Evolutionary conservation across 2,329 filamentous ascomycete genomes (phyloP).

Genomic region (Aureobasidium namibiae): DNA sequence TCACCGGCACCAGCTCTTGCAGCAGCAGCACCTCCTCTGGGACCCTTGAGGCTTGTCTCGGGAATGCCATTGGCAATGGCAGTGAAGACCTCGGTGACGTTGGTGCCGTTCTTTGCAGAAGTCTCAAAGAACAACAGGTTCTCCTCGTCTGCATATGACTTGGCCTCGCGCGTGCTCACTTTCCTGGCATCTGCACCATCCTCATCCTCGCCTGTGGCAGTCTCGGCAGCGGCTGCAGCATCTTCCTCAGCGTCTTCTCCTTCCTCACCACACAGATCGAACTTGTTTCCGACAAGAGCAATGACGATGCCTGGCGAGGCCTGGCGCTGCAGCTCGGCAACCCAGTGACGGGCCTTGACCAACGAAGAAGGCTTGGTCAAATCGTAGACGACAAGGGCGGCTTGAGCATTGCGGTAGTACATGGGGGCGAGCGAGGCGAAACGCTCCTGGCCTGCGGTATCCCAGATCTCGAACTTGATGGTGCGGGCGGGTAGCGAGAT

Average conservation of each 20-base stretch:
- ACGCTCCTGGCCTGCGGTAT: constrained; percentile 94
- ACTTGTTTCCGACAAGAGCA: constrained; percentile 92
- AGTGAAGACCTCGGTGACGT: constrained; percentile 93
- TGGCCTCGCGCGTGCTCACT: constrained; percentile 83
- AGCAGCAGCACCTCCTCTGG: constrained; percentile 57
- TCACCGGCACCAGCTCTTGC: constrained; percentile 40
- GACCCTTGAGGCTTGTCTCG: constrained; percentile 88
- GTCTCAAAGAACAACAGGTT: constrained; percentile 94
- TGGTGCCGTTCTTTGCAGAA: constrained; percentile 89
- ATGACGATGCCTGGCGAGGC: constrained; percentile 95
- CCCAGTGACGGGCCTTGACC: constrained; percentile 97
- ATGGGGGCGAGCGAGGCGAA: constrained; percentile 95
- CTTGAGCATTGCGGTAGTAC: constrained; percentile 99
- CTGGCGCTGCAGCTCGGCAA: constrained; percentile 92
- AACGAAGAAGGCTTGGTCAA: constrained; percentile 93
- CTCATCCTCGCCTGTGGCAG: constrained; percentile 36
- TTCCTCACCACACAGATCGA: constrained; percentile 63
- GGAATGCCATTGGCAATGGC: constrained; percentile 97
- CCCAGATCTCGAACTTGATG: constrained; percentile 71
- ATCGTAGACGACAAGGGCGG: constrained; percentile 96
- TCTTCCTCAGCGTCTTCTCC: constrained; percentile 44
- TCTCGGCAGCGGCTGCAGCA: constrained; percentile 31
- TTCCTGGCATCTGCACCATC: constrained; percentile 68
- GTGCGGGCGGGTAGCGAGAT: constrained; percentile 89
- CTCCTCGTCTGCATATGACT: constrained; percentile 91